These are phyloP conservation scores for Strigomonas culicis DNA, from an alignment of 208 protist species.

Conservation along the genomic window DNA sequence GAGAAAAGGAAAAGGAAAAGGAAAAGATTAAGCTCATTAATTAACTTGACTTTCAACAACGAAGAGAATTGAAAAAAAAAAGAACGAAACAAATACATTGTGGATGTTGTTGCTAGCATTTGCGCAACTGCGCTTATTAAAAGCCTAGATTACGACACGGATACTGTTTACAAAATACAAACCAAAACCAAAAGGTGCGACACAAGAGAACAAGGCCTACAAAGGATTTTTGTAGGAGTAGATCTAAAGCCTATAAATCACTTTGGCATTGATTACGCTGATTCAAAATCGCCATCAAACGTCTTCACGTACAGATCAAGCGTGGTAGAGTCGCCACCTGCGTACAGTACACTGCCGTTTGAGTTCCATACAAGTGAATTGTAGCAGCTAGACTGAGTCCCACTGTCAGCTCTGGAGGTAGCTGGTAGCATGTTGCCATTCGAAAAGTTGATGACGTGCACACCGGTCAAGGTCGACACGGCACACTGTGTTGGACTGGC, in stretches of 20 bases:
- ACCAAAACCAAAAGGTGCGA: no score
- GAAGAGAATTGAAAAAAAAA: not conserved
- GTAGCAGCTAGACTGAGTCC: constrained; percentile 48
- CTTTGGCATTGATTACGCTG: not conserved
- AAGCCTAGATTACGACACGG: no score
- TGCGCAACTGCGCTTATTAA: no score
- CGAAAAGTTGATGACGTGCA: constrained; percentile 75
- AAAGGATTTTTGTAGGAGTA: constrained; percentile 1
- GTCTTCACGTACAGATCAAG: constrained; percentile 72
- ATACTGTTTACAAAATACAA: no score
- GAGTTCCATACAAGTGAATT: constrained; percentile 78
- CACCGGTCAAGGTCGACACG: constrained; percentile 76
- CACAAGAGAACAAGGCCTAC: no score
- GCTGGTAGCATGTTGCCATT: constrained; percentile 32
- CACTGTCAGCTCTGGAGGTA: constrained; percentile 56
- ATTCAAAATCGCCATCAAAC: constrained; percentile 25
- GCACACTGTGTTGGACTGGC: constrained; percentile 68
- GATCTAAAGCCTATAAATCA: not conserved
- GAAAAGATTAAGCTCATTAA: not conserved
- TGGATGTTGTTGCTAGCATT: no score
- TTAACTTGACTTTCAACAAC: not conserved
- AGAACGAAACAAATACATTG: not conserved
- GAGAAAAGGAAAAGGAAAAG: constrained; percentile 1
- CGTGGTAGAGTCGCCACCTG: constrained; percentile 64
- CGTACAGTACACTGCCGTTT: constrained; percentile 63